Evolutionary conservation across 345 rosid species (phyloP).

Genomic region (Brassica carinata): DNA sequence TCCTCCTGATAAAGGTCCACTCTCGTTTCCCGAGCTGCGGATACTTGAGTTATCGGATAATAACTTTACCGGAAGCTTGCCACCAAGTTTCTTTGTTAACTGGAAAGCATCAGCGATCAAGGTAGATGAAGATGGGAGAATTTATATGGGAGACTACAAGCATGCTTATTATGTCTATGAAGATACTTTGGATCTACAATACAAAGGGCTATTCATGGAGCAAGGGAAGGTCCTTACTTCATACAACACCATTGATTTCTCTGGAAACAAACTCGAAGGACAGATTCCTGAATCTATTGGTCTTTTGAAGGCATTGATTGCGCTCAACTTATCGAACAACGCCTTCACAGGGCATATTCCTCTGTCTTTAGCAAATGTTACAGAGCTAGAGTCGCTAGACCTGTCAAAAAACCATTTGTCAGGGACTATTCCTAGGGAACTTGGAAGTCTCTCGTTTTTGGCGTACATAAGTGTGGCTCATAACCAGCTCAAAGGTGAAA

Average conservation of each 20-base stretch:
- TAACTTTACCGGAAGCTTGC: constrained; percentile 1
- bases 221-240: constrained; percentile 21
- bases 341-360: constrained; percentile 28
- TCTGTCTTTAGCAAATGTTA: constrained; percentile 14
- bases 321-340: constrained; percentile 31
- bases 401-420: constrained; percentile 12
- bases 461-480: neutral
- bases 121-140: constrained; percentile 2
- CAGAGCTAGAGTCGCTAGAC: constrained; percentile 22
- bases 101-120: constrained; percentile 14
- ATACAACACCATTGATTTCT: constrained; percentile 24
- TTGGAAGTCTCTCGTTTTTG: constrained; percentile 7
- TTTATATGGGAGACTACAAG: constrained; percentile 28
- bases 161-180: constrained; percentile 9
- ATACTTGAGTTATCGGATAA: constrained; percentile 11
- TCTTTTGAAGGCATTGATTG: constrained; percentile 28
- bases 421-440: constrained; percentile 1
- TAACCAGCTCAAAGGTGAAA: constrained; percentile 6
- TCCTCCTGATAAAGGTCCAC: constrained; percentile 5
- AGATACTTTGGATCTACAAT: constrained; percentile 22
- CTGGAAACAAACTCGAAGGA: constrained; percentile 24
- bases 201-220: constrained; percentile 34
- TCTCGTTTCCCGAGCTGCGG: neutral
- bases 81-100: neutral
- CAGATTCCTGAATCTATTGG: constrained; percentile 14